Evolutionary conservation across 1,284 basidiomycete species (phyloP), one percentile per base, ranked within the genome.

Genomic region (Ceratobasidium theobromae): DNA sequence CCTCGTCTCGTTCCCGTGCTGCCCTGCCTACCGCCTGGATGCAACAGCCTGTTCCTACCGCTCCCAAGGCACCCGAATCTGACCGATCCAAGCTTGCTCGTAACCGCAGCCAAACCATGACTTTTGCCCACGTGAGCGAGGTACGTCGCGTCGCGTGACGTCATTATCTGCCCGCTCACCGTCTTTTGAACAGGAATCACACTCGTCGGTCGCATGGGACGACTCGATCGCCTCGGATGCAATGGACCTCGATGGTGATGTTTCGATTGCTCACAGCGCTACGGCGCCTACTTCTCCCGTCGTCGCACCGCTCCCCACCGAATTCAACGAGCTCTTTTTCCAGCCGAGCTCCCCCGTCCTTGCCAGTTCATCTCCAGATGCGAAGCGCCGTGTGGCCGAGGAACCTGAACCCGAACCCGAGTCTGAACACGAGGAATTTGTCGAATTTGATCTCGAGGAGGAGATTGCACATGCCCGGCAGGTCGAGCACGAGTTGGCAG

Each of bases 221-320:
- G 40, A 62, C 28, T 54, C 60, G 32, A 28, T 46, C 28, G 43
- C 54, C 41, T 55, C 43, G 67, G 88, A 90, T 74, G 85, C 85
- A 21, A 91, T 91, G 89, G 88, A 91, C 70, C 79, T 91, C 41
- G 89, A 91, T 73, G 79, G 80, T 38, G 82, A 81, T 18, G 80
- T 72, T 69, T 68, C 51, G 57, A 51, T 51, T 28, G 25, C 73
- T 8, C 74, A 73, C 23, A 72, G 72, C 72, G 74, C 66, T 67
- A 74, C 49, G 69, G 72, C 68, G 71, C 75, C 48, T 73, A 75
- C 49, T 72, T 77, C 67, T 70, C 71, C 67, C 45, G 25, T 27
- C 23, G n/a, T n/a, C n/a, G 28, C 41, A 16, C 49, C 53, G n/a
- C 23, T 71, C 69, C 27, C 72, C 70, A 49, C 71, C 38, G 49